Base-by-base conservation (phyloP, 257 asterid genomes). In the Solanum pennellii region DNA sequence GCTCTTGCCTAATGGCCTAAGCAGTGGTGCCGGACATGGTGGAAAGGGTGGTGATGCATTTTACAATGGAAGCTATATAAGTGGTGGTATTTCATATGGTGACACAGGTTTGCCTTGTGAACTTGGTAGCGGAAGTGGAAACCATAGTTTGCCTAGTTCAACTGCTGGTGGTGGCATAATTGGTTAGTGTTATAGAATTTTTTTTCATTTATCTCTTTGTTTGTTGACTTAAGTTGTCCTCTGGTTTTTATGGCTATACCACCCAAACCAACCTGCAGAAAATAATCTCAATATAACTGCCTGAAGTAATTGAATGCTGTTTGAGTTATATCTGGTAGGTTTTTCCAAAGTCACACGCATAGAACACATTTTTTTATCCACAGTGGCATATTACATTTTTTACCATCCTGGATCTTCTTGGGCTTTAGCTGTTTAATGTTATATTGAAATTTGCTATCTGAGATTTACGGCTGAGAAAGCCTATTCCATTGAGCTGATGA, bases 121-220 rank as follows among this genome's bases (percentile, higher is more conserved):
- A 91, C 95, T 94, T 89, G 99, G 99, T 72, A 96, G 99, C 29
- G 99, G 99, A 93, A 96, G 98, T 90, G 99, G 99, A 89, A 95
- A 94, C 89, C 88, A 86, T 65, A 94, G 95, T 89, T 87, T 91
- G 85, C 88, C 89, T 85, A 92, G 94, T 88, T 91, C 93, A 83
- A 91, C 96, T 83, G 90, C 95, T 86, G 99, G 99, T 44, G 99
- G 99, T 89, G 99, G 99, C 49, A 83, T 96, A 87, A 92, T 96
- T 77, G 98, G 99, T 96, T 87, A 92, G 91, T 86, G 84, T 62
- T 82, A 76, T 82, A 2, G 87, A 74, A 83, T 71, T 87, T 87
- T 88, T 88, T 88, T 62, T 60, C 41, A 83, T 60, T 83, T 45
- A 44, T 76, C 84, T 84, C n/a, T 23, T 12, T 83, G 15, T 65